These are phyloP conservation scores for Penicillium sp. DNA, from an alignment of 2,329 filamentous ascomycete species.

Conservation along the genomic window DNA sequence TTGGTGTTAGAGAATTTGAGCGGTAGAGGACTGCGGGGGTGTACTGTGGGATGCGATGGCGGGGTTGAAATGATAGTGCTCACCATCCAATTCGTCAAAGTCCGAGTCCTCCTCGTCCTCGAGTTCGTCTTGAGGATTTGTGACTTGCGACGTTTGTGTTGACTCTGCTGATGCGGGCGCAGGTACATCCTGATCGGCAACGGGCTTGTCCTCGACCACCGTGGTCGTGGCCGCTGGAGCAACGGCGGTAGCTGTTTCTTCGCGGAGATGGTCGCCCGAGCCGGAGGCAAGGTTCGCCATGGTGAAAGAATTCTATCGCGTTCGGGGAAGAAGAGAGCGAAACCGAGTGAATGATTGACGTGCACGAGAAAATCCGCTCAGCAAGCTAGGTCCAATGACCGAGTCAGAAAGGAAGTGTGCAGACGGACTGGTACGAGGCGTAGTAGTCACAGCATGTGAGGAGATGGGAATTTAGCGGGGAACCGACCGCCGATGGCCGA, in stretches of 20 bases:
- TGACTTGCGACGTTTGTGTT: constrained; percentile 12
- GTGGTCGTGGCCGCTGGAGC: neutral
- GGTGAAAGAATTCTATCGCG: neutral
- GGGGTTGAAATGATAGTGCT: constrained; percentile 7
- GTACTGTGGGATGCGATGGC: neutral
- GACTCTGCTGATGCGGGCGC: constrained; percentile 3
- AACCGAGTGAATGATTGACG: constrained; percentile 4
- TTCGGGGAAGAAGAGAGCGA: neutral
- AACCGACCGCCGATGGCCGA: constrained; percentile 35
- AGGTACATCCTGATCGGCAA: neutral
- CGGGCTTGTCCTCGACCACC: neutral
- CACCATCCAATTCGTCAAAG: constrained; percentile 91
- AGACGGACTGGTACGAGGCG: neutral
- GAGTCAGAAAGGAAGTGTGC: neutral
- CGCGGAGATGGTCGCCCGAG: constrained; percentile 6
- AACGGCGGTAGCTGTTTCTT: neutral
- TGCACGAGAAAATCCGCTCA: neutral
- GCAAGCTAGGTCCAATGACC: neutral
- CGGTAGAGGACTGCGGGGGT: neutral
- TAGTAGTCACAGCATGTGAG: constrained; percentile 31
- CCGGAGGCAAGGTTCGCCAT: constrained; percentile 7
- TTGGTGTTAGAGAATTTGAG: constrained; percentile 12
- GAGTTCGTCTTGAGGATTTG: constrained; percentile 14
- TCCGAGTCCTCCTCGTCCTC: constrained; percentile 82
- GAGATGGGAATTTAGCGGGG: constrained; percentile 28